Evolutionary conservation across 1,139 yeast species (phyloP).

Genomic region (Protomyces arabidopsidicola): DNA sequence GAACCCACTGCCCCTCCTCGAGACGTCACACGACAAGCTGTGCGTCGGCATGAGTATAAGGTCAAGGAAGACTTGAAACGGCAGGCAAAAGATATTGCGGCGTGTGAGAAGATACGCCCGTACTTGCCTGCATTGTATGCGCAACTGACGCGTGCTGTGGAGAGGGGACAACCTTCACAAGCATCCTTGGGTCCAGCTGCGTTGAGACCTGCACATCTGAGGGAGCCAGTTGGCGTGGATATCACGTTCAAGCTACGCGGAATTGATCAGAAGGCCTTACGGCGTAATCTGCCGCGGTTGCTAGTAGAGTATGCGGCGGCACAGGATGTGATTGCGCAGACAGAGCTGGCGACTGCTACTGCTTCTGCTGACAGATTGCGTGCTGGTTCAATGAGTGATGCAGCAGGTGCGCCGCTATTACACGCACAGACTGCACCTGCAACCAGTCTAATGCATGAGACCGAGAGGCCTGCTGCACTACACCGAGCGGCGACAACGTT

Average conservation of each 20-base stretch:
- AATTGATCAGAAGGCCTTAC: slow-evolving; percentile 9
- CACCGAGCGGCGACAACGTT: background rate
- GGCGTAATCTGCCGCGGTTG: slow-evolving; percentile 11
- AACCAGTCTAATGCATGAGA: background rate
- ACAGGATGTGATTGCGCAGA: background rate
- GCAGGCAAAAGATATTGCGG: slow-evolving; percentile 3
- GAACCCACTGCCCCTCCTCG: slow-evolving; percentile 8
- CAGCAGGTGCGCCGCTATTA: background rate
- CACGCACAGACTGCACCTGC: background rate
- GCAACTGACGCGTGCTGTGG: slow-evolving; percentile 11
- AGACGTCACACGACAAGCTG: slow-evolving; percentile 7
- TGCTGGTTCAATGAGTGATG: background rate
- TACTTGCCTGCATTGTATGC: slow-evolving; percentile 9
- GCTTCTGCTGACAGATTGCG: background rate
- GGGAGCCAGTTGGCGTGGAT: slow-evolving; percentile 9
- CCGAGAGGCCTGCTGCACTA: background rate
- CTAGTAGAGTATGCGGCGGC: slow-evolving; percentile 8
- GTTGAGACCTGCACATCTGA: slow-evolving; percentile 1
- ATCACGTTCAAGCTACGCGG: slow-evolving; percentile 4
- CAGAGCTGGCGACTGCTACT: background rate
- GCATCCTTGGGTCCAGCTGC: slow-evolving; percentile 16
- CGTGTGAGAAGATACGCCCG: slow-evolving; percentile 9
- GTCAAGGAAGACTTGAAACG: slow-evolving; percentile 10
- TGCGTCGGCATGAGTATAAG: slow-evolving; percentile 5
- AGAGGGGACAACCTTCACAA: background rate